Conservation (phyloP, 2,329 filamentous ascomycete species). For the Microascus cirrosus region DNA sequence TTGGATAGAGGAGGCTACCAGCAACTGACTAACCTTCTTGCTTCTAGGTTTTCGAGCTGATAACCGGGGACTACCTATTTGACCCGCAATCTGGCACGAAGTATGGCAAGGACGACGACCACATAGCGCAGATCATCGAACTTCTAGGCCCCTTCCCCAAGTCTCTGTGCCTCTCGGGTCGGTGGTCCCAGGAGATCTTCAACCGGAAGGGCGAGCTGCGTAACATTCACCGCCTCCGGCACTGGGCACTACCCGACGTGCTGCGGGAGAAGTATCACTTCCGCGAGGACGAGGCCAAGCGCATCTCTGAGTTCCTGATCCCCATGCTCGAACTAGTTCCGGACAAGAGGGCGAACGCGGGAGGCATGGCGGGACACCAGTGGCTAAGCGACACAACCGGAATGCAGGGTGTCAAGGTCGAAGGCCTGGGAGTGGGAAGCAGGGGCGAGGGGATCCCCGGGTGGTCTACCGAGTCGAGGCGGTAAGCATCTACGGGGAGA, state of each 20-base stretch:
- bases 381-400: conserved; percentile 81
- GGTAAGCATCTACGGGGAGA: conserved; percentile 30
- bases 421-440: conserved; percentile 64
- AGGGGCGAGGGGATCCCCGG: conserved; percentile 88
- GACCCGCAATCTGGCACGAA: conserved; percentile 97
- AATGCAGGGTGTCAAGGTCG: conserved; percentile 71
- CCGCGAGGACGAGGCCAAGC: conserved; percentile 65
- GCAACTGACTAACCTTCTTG: not conserved
- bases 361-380: conserved; percentile 78
- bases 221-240: conserved; percentile 90
- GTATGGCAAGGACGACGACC: conserved; percentile 98
- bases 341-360: conserved; percentile 84
- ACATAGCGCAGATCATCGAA: conserved; percentile 98
- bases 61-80: conserved; percentile 96
- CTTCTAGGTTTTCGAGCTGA: conserved; percentile 74
- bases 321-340: conserved; percentile 89
- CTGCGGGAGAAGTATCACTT: conserved; percentile 96
- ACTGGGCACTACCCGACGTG: conserved; percentile 92
- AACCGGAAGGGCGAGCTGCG: conserved; percentile 94
- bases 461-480: conserved; percentile 82
- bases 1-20: not conserved
- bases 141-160: conserved; percentile 89
- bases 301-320: conserved; percentile 68
- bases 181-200: conserved; percentile 98
- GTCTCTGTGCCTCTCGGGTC: conserved; percentile 79